Evolutionary conservation across 2,329 filamentous ascomycete species (phyloP).

Genomic region (Metarhizium humberi): DNA sequence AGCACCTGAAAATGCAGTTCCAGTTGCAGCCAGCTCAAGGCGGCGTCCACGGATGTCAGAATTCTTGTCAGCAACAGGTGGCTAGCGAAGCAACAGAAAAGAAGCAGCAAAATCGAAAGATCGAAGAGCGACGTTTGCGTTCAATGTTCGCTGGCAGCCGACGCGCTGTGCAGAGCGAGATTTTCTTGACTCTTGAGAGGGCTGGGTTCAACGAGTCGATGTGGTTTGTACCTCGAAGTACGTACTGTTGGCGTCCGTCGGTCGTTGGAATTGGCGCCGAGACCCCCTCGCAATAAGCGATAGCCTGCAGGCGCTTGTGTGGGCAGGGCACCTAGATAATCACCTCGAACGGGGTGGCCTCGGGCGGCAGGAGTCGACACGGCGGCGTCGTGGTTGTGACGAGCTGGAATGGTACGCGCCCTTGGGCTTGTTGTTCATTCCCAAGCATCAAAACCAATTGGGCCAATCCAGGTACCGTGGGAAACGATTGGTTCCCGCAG

Average conservation of each 20-base stretch:
- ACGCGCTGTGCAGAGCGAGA: constrained; percentile 1
- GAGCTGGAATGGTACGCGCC: constrained; percentile 6
- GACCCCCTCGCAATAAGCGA: neutral
- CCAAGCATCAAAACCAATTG: neutral
- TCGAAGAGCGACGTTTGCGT: neutral
- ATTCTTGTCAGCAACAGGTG: neutral
- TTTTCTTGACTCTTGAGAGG: neutral
- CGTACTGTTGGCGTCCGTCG: too few relatives aligned
- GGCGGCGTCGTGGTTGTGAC: neutral
- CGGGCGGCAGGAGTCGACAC: neutral
- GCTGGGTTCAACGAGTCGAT: neutral
- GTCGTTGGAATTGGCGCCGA: neutral
- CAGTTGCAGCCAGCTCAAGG: constrained; percentile 1
- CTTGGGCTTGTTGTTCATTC: constrained; percentile 6
- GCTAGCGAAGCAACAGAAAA: neutral
- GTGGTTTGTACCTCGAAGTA: neutral
- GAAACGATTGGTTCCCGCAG: neutral
- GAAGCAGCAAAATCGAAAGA: neutral
- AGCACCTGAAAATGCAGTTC: neutral
- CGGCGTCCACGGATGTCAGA: neutral
- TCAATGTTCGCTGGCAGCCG: too few relatives aligned
- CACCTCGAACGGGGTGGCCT: neutral
- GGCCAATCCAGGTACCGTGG: neutral
- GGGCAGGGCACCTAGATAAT: too few relatives aligned
- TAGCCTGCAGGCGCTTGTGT: too few relatives aligned